Conservation (phyloP, 2,329 filamentous ascomycete species). For the Parastagonospora avenae region DNA sequence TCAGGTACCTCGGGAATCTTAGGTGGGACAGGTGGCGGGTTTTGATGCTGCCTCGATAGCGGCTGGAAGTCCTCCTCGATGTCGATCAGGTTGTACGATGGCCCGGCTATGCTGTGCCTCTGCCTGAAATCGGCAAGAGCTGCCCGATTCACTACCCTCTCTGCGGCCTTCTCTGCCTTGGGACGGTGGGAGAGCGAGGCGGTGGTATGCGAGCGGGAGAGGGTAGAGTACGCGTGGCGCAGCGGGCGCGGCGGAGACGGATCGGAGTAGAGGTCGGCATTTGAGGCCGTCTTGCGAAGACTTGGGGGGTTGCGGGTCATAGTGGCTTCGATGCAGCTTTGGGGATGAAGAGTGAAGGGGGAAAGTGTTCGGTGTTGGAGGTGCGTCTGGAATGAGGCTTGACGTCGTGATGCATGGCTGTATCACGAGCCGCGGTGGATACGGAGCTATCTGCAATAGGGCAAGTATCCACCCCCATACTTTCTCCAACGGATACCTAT, state of each 20-base stretch:
- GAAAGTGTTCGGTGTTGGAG: no score
- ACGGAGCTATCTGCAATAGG: no score
- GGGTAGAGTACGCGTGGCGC: slow-evolving; percentile 29
- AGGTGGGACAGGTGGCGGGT: slow-evolving; percentile 45
- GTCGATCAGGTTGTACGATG: slow-evolving; percentile 39
- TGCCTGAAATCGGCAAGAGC: slow-evolving; percentile 12
- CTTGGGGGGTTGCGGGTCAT: slow-evolving; percentile 47
- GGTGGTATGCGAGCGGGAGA: slow-evolving; percentile 40
- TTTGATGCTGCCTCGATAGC: slow-evolving; percentile 31
- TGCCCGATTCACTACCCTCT: slow-evolving; percentile 13
- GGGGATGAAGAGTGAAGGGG: no score
- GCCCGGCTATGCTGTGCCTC: slow-evolving; percentile 38
- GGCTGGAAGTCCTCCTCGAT: slow-evolving; percentile 34
- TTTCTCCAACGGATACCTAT: no score
- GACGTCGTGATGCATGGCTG: no score
- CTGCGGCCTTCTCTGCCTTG: slow-evolving; percentile 20
- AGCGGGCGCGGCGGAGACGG: slow-evolving; percentile 37
- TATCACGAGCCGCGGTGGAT: no score
- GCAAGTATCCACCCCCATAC: no score
- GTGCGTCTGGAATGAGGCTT: no score
- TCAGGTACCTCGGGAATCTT: slow-evolving; percentile 39
- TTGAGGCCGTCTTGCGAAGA: slow-evolving; percentile 44
- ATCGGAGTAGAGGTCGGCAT: slow-evolving; percentile 45
- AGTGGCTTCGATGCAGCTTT: background rate
- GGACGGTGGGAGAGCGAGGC: slow-evolving; percentile 30